Evolutionary conservation across 2,329 filamentous ascomycete species (phyloP), one percentile per base, ranked within the genome.

Genomic region (Claviceps sp.): DNA sequence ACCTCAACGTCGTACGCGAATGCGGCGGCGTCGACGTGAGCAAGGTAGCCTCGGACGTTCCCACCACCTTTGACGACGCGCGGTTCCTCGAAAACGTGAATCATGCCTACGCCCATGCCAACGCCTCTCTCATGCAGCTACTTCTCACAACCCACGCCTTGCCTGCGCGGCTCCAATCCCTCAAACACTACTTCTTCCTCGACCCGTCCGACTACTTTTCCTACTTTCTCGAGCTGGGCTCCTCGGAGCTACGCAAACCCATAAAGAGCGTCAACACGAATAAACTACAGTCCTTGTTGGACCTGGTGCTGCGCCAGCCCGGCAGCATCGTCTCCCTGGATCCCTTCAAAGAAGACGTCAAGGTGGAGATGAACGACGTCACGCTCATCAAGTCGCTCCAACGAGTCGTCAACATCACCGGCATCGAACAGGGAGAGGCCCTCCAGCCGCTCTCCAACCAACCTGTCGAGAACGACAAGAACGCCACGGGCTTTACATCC

Each of bases 121-220:
- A 98, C 67, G 86, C 90, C 53, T 95, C 91, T 7, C 76, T 98
- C 22, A 83, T 98, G 70, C 85, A 89, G 54, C 77, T 98, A 0
- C 81, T 98, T 2, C 76, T 98, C 42, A 97, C 91, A 0, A 93
- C 93, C 6, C 93, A 98, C 64, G 87, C 87, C 13, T 78, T 98
- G 5, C 90, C 91, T 0, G 85, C 87, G 30, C 81, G 93, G 40
- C 76, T 98, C 52, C 82, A 85, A 46, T 97, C 91, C 14, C 74
- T 98, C 41, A 98, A 98, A 66, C 93, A 98, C 68, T 98, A 98
- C 72, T 98, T 97, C 73, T 98, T 98, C 74, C 82, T 98, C 56
- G 91, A 97, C 61, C 86, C 90, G 8, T 96, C 93, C 37, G 93
- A 98, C 66, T 98, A 95, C 72, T 97, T 98, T 68, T 89, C 89